Evolutionary conservation across 805 yeast genomes (phyloP).

Genomic region (Dipodascus geniculatus): DNA sequence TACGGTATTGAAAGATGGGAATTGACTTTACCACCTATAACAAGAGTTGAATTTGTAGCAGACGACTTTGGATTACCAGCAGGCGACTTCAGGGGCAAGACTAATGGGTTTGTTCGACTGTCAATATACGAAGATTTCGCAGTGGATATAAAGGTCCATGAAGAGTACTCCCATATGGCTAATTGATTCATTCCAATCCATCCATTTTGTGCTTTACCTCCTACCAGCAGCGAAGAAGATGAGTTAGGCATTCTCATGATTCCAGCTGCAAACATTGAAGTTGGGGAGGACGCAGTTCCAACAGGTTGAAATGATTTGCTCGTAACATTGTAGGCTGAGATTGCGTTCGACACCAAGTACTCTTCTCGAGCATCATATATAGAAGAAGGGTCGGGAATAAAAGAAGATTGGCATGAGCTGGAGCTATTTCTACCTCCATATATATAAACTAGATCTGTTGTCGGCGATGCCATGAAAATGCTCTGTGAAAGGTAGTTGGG

Average conservation of each 20-base stretch:
- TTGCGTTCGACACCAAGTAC: constrained; percentile 4
- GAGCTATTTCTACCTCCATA: constrained; percentile 8
- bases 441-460: constrained; percentile 6
- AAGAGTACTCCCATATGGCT: constrained; percentile 56
- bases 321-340: neutral
- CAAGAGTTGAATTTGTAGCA: constrained; percentile 27
- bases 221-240: constrained; percentile 35
- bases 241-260: constrained; percentile 9
- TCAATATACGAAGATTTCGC: constrained; percentile 30
- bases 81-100: constrained; percentile 40
- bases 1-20: constrained; percentile 32
- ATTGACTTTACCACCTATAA: constrained; percentile 49
- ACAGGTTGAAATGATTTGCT: constrained; percentile 2
- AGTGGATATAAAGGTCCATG: constrained; percentile 49
- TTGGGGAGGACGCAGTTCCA: constrained; percentile 15
- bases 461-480: constrained; percentile 6
- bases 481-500: neutral
- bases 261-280: constrained; percentile 18
- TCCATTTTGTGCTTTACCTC: constrained; percentile 45
- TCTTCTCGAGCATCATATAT: neutral
- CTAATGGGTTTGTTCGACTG: constrained; percentile 41
- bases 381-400: constrained; percentile 1
- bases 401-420: neutral
- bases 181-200: constrained; percentile 67
- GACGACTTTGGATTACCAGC: constrained; percentile 8